Conservation (phyloP, 208 protist genomes). For the Naegleria lovaniensis region DNA sequence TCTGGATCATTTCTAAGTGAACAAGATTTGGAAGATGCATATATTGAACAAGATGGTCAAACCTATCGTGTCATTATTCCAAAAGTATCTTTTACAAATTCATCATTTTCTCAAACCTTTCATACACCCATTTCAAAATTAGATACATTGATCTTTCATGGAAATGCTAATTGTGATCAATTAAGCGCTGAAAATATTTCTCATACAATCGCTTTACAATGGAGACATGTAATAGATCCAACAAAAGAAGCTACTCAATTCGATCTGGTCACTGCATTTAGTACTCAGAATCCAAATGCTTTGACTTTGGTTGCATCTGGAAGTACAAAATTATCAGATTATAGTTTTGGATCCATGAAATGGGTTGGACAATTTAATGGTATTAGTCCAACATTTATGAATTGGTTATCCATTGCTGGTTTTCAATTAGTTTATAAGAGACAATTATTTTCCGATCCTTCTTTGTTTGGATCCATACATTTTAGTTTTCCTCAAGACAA, state of each 20-base stretch:
- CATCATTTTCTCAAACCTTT: neutral
- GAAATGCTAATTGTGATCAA: neutral
- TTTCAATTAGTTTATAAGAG: neutral
- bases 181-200: neutral
- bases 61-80: neutral
- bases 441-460: neutral
- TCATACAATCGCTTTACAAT: neutral
- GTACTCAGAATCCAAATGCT: neutral
- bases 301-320: neutral
- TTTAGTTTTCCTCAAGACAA: neutral
- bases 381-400: neutral
- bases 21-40: neutral
- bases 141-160: neutral
- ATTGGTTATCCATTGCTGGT: slow-evolving; percentile 3
- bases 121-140: neutral
- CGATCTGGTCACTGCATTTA: neutral
- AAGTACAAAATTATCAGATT: neutral
- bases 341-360: neutral
- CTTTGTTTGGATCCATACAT: neutral
- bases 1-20: neutral
- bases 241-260: neutral
- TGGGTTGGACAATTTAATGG: neutral
- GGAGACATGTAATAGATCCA: neutral
- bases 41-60: neutral
- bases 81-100: neutral